A percentile compares a stretch with the other conserved stretches of the same genome.
Evolutionary conservation across 305 asterid genomes (phyloP).

Genomic region (Caryopteris hybrid): DNA sequence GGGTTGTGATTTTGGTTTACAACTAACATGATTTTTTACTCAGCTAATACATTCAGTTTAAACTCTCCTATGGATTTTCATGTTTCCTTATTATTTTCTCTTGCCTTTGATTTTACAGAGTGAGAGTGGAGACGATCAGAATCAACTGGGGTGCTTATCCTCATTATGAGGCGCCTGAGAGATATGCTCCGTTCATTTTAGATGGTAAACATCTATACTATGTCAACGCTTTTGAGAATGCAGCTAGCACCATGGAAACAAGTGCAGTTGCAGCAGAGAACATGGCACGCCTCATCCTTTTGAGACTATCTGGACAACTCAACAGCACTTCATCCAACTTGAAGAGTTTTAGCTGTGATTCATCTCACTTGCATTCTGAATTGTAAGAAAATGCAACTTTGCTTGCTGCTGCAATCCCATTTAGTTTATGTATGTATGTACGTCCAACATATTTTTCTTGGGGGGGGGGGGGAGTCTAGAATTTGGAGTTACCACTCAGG

Average conservation of each 20-base stretch:
- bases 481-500: not conserved
- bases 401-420: slow-evolving; percentile 12
- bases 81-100: not conserved
- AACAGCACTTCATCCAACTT: slow-evolving; percentile 26
- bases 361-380: slow-evolving; percentile 41
- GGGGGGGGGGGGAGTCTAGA: not conserved
- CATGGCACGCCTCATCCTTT: slow-evolving; percentile 80
- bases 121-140: slow-evolving; percentile 63
- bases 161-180: slow-evolving; percentile 83
- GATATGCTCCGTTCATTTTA: slow-evolving; percentile 66
- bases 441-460: no score
- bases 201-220: slow-evolving; percentile 75
- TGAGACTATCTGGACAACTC: slow-evolving; percentile 40
- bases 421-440: no score
- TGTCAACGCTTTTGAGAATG: slow-evolving; percentile 92
- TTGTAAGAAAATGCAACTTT: slow-evolving; percentile 30
- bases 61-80: not conserved
- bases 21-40: not conserved
- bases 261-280: slow-evolving; percentile 99
- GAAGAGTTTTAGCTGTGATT: slow-evolving; percentile 35
- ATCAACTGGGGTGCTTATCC: slow-evolving; percentile 96
- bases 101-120: slow-evolving; percentile 29
- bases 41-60: not conserved
- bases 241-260: slow-evolving; percentile 95
- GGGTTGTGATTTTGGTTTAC: not conserved